Evolutionary conservation across 2,329 filamentous ascomycete genomes (phyloP), one percentile per base, ranked within the genome.

Genomic region (Cryphonectria nitschkei): DNA sequence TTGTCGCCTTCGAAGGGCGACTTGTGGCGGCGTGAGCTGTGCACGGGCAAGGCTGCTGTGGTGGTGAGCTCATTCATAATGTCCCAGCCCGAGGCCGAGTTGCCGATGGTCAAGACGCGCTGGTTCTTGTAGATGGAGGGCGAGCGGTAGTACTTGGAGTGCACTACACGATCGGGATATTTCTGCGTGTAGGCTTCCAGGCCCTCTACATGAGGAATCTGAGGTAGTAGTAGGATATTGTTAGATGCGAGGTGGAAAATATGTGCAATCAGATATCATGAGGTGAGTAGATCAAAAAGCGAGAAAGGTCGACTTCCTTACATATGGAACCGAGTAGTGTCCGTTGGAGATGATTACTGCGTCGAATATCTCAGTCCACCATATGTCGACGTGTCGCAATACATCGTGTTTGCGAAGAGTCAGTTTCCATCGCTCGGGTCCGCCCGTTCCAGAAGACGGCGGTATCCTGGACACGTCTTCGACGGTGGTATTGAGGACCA

Each of bases 331-430:
- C 0, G 82, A 80, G 39, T 84, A 84, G 64, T 84, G 83, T 0
- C 83, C 83, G 14, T 83, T 84, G 0, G 82, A 82, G 2, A 84
- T 70, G 1, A 84, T 69, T 0, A 84, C 79, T 0, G 82, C 83
- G 62, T 84, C 82, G 43, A 87, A 88, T 0, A 77, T 74, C 39
- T 88, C 85, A 64, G 84, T 79, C 85, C 86, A 87, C 86, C 86
- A 88, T 0, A 82, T 62, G 69, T 89, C 86, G 0, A 85, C 78
- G 11, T 82, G 77, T 1, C 79, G 78, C 1, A 80, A 74, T 0
- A 80, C 73, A 66, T 88, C 84, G 58, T 85, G 78, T 70, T 82
- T 82, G 13, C 86, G 79, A 1, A 88, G 77, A 0, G 82, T 85
- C 16, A 88, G 74, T 34, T 78, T 83, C 86, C 86, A 88, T 14